These are phyloP conservation scores for Gymnopilus dilepis DNA, from an alignment of 768 basidiomycete species.

Conservation along the genomic window DNA sequence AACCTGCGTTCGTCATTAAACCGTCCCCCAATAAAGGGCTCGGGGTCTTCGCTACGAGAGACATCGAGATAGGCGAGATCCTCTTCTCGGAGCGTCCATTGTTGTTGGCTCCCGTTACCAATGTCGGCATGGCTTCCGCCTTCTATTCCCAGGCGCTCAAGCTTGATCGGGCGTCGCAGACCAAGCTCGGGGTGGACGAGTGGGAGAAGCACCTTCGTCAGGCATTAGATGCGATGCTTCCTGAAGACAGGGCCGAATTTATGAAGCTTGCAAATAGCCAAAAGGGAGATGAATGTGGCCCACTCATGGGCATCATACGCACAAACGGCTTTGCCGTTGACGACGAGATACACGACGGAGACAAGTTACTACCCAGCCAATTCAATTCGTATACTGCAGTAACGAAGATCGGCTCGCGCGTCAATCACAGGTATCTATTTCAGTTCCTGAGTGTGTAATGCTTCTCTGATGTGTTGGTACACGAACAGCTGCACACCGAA, in stretches of 20 bases:
- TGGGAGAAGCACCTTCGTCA: not conserved
- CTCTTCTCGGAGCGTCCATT: slow-evolving; percentile 44
- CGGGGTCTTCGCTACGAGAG: slow-evolving; percentile 30
- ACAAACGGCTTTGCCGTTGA: slow-evolving; percentile 38
- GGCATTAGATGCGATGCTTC: not conserved
- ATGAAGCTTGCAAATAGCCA: slow-evolving; percentile 38
- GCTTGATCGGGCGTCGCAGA: not conserved
- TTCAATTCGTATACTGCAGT: slow-evolving; percentile 19
- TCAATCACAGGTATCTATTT: slow-evolving; percentile 42
- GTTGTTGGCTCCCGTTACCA: slow-evolving; percentile 28
- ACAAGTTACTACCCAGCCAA: not conserved
- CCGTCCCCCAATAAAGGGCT: slow-evolving; percentile 2
- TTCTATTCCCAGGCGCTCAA: not conserved
- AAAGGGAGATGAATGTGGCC: slow-evolving; percentile 37
- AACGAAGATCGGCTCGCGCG: slow-evolving; percentile 24
- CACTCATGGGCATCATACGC: slow-evolving; percentile 39
- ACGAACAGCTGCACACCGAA: slow-evolving; percentile 43
- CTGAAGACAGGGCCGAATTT: slow-evolving; percentile 31
- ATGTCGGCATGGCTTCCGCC: no score
- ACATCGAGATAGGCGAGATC: slow-evolving; percentile 35
- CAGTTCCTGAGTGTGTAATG: not conserved
- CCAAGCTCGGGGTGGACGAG: not conserved
- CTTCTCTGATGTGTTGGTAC: no score
- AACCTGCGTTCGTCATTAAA: slow-evolving; percentile 1
- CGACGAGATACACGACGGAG: not conserved